A percentile compares a stretch with the other conserved stretches of the same genome.
phyloP scores from a whole-genome alignment of 2,329 filamentous ascomycete species.

The Zymoseptoria brevis region DNA sequence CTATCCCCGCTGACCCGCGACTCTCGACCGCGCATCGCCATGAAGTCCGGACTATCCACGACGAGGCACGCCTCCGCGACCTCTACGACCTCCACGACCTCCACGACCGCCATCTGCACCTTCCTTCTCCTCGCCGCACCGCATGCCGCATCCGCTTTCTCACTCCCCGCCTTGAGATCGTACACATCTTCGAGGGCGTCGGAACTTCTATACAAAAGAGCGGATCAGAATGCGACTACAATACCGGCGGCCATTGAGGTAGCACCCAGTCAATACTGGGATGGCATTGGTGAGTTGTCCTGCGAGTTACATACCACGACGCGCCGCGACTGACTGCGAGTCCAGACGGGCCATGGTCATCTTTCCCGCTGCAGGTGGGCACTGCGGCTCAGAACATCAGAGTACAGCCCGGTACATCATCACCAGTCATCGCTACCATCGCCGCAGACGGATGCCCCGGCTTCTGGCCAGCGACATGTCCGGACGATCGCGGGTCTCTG shows the following conservation, averaged over 20 bases:
- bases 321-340: background rate
- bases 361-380: constrained; percentile 31
- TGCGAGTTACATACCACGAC: background rate
- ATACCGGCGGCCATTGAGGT: constrained; percentile 28
- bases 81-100: background rate
- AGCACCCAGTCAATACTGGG: constrained; percentile 32
- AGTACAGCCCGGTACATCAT: constrained; percentile 27
- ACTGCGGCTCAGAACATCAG: constrained; percentile 28
- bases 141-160: constrained; percentile 5
- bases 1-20: background rate
- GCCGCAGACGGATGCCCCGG: constrained; percentile 23
- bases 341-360: constrained; percentile 30
- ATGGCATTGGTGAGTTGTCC: constrained; percentile 24
- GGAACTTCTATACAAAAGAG: constrained; percentile 5
- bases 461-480: constrained; percentile 24
- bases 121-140: background rate
- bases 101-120: background rate
- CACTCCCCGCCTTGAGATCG: constrained; percentile 2
- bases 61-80: background rate
- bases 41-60: background rate
- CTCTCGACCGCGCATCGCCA: background rate
- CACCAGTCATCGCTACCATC: constrained; percentile 25
- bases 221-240: constrained; percentile 11
- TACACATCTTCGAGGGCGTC: background rate
- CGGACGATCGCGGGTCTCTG: constrained; percentile 23